Evolutionary conservation across 139 green algal genomes (phyloP).

Genomic region (Microglena sp.): DNA sequence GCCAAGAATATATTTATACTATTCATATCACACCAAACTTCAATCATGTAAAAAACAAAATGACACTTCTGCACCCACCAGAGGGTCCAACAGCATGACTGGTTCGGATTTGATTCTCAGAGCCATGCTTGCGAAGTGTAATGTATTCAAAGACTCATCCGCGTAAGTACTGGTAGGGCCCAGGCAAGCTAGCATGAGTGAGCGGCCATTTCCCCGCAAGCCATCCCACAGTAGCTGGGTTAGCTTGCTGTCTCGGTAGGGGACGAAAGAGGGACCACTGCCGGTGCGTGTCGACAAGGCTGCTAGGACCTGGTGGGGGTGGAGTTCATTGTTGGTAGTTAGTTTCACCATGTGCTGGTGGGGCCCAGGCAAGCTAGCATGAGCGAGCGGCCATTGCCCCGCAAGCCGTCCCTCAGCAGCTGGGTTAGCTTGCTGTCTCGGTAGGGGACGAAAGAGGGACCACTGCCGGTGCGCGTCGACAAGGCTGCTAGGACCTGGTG

Average conservation of each 20-base stretch:
- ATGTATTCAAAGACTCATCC: slow-evolving; percentile 53
- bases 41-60: no score
- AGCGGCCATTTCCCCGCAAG: slow-evolving; percentile 33
- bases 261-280: slow-evolving; percentile 14
- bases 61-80: no score
- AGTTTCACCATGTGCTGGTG: no score
- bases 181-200: slow-evolving; percentile 64
- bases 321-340: no score
- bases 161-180: slow-evolving; percentile 28
- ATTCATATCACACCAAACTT: no score
- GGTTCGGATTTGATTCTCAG: slow-evolving; percentile 46
- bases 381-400: slow-evolving; percentile 36
- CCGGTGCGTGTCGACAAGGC: no score
- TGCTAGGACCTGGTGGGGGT: no score
- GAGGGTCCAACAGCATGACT: slow-evolving; percentile 39
- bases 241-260: slow-evolving; percentile 42
- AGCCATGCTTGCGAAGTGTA: slow-evolving; percentile 58
- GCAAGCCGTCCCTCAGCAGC: slow-evolving; percentile 48
- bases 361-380: slow-evolving; percentile 67
- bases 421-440: slow-evolving; percentile 52
- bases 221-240: slow-evolving; percentile 56
- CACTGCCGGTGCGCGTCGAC: no score
- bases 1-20: no score
- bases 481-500: no score
- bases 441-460: slow-evolving; percentile 19